A percentile compares a stretch with the other conserved stretches of the same genome.
These are phyloP conservation scores for Paulownia fortunei DNA, from an alignment of 257 asterid genomes.

Conservation along the genomic window DNA sequence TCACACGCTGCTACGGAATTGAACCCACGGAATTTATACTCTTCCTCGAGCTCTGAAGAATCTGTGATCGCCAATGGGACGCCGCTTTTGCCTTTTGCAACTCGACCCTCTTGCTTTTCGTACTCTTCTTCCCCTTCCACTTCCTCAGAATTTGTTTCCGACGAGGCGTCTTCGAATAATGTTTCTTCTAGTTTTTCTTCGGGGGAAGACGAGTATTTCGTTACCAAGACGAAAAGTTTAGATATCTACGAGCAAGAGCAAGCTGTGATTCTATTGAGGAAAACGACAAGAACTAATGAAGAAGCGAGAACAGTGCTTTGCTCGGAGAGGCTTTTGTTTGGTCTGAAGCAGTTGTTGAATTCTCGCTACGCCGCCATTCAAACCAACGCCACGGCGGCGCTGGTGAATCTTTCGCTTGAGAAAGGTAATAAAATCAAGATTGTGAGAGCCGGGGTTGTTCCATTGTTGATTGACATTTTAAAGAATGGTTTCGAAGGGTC, in stretches of 20 bases:
- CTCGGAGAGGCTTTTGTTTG: slow-evolving; percentile 62
- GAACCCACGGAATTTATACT: slow-evolving; percentile 44
- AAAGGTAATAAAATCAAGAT: slow-evolving; percentile 74
- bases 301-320: slow-evolving; percentile 68
- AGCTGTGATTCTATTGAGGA: slow-evolving; percentile 72
- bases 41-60: slow-evolving; percentile 82
- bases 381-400: slow-evolving; percentile 76
- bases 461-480: slow-evolving; percentile 62
- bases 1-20: slow-evolving; percentile 67
- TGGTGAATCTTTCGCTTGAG: slow-evolving; percentile 85
- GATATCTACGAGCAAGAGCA: slow-evolving; percentile 82
- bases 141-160: slow-evolving; percentile 64
- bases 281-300: slow-evolving; percentile 62
- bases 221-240: slow-evolving; percentile 46
- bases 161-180: slow-evolving; percentile 39
- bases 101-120: slow-evolving; percentile 78
- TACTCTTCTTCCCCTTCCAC: slow-evolving; percentile 70
- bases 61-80: slow-evolving; percentile 80
- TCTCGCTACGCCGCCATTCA: slow-evolving; percentile 77
- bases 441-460: slow-evolving; percentile 78
- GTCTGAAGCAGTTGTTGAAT: slow-evolving; percentile 57
- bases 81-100: slow-evolving; percentile 67
- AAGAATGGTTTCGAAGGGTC: slow-evolving; percentile 81
- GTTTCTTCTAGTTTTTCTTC: slow-evolving; percentile 29
- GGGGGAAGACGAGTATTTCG: slow-evolving; percentile 51